Percentiles rank a stretch among this genome's conserved stretches.
These are phyloP conservation scores for Xylaria acuta DNA, from an alignment of 495 filamentous ascomycete genomes.

Conservation along the genomic window DNA sequence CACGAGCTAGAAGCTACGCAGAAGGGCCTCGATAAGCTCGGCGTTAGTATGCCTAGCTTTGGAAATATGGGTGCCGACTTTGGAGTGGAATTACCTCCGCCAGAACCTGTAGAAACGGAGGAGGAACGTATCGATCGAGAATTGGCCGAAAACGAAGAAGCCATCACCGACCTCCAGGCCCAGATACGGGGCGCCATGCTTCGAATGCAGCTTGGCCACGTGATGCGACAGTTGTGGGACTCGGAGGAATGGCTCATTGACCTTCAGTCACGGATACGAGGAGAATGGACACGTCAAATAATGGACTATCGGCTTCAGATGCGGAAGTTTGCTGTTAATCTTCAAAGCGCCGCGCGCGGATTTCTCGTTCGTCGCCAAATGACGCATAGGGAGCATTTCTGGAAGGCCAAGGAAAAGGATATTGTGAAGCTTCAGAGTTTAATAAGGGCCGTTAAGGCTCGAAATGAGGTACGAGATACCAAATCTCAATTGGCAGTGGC, in stretches of 20 bases:
- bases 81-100: conserved; percentile 73
- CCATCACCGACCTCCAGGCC: conserved; percentile 80
- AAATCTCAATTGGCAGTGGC: conserved; percentile 66
- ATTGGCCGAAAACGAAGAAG: conserved; percentile 72
- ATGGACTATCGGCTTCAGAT: conserved; percentile 79
- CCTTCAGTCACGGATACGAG: conserved; percentile 83
- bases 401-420: conserved; percentile 72
- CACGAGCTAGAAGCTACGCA: conserved; percentile 96
- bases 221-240: conserved; percentile 93
- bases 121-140: conserved; percentile 89
- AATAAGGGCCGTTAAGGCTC: conserved; percentile 76
- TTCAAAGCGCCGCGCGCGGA: conserved; percentile 82
- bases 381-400: conserved; percentile 65
- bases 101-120: conserved; percentile 78
- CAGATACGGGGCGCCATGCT: conserved; percentile 83
- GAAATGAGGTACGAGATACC: conserved; percentile 69
- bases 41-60: conserved; percentile 96
- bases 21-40: conserved; percentile 93
- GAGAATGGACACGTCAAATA: conserved; percentile 72
- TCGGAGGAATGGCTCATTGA: conserved; percentile 77
- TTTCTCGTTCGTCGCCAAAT: conserved; percentile 74
- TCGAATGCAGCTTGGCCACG: conserved; percentile 76
- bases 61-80: conserved; percentile 96
- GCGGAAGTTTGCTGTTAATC: conserved; percentile 71
- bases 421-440: conserved; percentile 85